Base-by-base conservation (phyloP, 495 filamentous ascomycete species). In the Aspergillus coremiiformis region DNA sequence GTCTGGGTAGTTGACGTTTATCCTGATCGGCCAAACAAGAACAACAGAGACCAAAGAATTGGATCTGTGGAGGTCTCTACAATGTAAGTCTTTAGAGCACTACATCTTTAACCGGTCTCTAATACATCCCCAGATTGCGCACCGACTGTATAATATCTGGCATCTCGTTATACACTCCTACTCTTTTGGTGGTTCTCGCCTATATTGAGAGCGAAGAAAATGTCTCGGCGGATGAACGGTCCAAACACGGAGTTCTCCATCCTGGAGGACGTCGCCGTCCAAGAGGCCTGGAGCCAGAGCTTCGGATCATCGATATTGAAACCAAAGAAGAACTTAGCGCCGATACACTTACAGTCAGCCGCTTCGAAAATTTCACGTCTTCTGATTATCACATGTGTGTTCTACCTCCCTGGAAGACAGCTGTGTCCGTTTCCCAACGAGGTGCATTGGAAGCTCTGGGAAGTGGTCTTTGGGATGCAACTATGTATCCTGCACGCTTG, bases 91-190 rank as follows among this genome's bases (percentile, higher is more conserved):
- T 27, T 11, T 7, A 4, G 4, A n/a, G 14, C 15, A 20, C 5
- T 1, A 19, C 30, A 47, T 15, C 5, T 7, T 32, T 11, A n/a
- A 23, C 12, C 4, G 3, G 17, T 51, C 30, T 37, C 61, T 68
- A 35, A 58, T 42, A 21, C n/a, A 23, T 43, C 7, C 37, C 7
- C 53, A 95, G 89, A 73, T 79, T 97, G 70, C 85, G 87, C 59
- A 91, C 91, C 58, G 93, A 97, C 74, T 96, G 94, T 72, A 88
- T 92, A 56, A 86, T 98, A 76, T 95, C 92, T 67, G 93, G 94
- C 64, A 85, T 98, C 64, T 90, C 93, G 55, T 77, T 98, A 71
- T 97, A 96, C 84, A 95, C 87, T 66, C 90, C 91, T 59, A 90
- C 81, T 59, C 75, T 95, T 47, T 76, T 98, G 68, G 78, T 94